Evolutionary conservation across 2,329 filamentous ascomycete genomes (phyloP), one percentile per base, ranked within the genome.

Genomic region (Ilyonectria sp.): DNA sequence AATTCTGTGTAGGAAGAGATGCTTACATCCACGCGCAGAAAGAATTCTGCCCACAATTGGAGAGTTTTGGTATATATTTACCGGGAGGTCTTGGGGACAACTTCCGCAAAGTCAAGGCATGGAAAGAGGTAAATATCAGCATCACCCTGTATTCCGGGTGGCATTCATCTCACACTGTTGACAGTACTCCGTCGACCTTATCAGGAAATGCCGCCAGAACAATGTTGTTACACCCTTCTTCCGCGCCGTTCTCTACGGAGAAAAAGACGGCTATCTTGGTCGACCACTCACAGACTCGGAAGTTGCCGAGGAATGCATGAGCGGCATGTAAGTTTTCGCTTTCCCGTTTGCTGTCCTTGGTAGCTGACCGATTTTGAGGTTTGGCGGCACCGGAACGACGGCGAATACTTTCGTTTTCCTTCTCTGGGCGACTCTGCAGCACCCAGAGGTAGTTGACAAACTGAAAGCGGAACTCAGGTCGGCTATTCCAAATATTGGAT

Each of bases 291-390:
- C 57, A 21, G 35, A 53, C 31, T 60, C 57, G 21, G 57, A 60
- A 23, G 23, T 60, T 21, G 57, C 57, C 2, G 57, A 60, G 57
- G 57, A 60, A 43, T 60, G 57, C 57, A 60, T 60, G 57, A 43
- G 57, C 15, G 57, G 57, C 19, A 60, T 60, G 57, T 52, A 52
- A 50, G 57, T 26, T 17, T 35, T 10, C 4, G 7, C 44, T 40
- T 19, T 35, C 3, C 15, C 29, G 35, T 56, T 29, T 26, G 19
- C 37, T 26, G 35, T 29, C 37, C 37, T 26, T 17, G 21, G 21
- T 23, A 46, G 37, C 54, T 46, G 11, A 56, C 35, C 13, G 10
- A 44, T 44, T 19, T 31, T 47, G 19, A 60, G 57, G 57, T 60
- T 60, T n/a, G 57, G 57, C 2, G 57, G 57, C 11, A 60, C 31